Base-by-base conservation (phyloP, 2,329 filamentous ascomycete genomes). In the Rhynchosporium graminicola region DNA sequence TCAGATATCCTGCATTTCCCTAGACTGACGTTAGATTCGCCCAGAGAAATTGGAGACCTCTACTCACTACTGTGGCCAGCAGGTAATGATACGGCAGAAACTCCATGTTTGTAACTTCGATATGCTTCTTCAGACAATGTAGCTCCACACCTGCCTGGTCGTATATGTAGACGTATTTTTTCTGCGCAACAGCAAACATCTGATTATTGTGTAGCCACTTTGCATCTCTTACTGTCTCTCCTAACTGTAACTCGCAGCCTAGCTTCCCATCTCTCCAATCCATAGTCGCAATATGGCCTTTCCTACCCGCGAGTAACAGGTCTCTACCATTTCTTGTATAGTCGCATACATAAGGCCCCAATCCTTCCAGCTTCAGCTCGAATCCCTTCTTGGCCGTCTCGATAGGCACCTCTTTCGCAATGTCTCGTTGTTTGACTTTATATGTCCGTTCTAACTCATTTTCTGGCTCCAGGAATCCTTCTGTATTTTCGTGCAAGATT, bases 11-110 rank as follows among this genome's bases (percentile, higher is more conserved):
- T 51, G 88, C 87, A 69, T 90, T 88, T 64, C 91, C 91, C 84
- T 86, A 15, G 31, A n/a, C 58, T 38, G 46, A 1, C 28, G 28
- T 74, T 65, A 74, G 65, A 36, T 61, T 36, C 20, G 8, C 12
- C 26, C n/a, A 31, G 36, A 20, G 8, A 12, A 31, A 46, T 28
- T 12, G 38, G 20, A 15, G 1, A 1, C 6, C 6, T 10, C 8
- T 46, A 82, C 87, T 80, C 77, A 90, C 89, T 71, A 94, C 84
- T 20, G 92, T 96, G 20, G 91, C 90, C 55, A 99, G 82, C 47
- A 99, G 85, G 75, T 96, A 99, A 75, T 99, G 95, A 74, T 97
- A 98, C 0, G 94, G 94, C 13, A 98, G 80, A 74, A 97, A 99
- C 76, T 98, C 92, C 83, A 99, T 92, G 76, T 96, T 89, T 12